Conservation (phyloP, 148 eudicot species). For the Persicaria tinctoria region DNA sequence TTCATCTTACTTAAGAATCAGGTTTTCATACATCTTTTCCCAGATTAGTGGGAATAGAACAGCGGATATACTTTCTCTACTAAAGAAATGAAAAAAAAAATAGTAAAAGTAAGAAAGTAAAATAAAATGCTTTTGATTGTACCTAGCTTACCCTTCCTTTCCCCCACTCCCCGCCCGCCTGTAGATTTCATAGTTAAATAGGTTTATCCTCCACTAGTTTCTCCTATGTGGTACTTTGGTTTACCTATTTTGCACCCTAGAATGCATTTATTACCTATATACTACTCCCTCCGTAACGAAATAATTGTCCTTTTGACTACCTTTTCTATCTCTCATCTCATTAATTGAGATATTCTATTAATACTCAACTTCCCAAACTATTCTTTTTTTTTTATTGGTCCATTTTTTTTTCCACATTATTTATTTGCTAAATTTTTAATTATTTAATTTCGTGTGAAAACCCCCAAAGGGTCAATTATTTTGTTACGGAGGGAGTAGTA, state of each 20-base stretch:
- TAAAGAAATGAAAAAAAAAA: not conserved
- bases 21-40: not conserved
- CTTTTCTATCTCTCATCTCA: no score
- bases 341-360: no score
- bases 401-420: no score
- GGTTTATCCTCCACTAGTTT: not conserved
- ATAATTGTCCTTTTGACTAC: no score
- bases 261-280: not conserved
- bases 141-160: not conserved
- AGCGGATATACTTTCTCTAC: not conserved
- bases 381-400: no score
- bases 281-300: no score
- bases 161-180: no score
- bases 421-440: no score
- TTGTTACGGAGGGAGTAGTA: no score
- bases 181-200: not conserved
- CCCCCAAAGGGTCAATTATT: no score
- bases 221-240: not conserved
- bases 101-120: not conserved
- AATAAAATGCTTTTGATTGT: not conserved
- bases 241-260: not conserved
- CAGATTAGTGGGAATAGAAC: not conserved
- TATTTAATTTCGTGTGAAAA: no score
- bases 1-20: not conserved
- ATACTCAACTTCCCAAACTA: no score